Evolutionary conservation across 306 rosid species (phyloP).

Genomic region (Comarum palustre): DNA sequence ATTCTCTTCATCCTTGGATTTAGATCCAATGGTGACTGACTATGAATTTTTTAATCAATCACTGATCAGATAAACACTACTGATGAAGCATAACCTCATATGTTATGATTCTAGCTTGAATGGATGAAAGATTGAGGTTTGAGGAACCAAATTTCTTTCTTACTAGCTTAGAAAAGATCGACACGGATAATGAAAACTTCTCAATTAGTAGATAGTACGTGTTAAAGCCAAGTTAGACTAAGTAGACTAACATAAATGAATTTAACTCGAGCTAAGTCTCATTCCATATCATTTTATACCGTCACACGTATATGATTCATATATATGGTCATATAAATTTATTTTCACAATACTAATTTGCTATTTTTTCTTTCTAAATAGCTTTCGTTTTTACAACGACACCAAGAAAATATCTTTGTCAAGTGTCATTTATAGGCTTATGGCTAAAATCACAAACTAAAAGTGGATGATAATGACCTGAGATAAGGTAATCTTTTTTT

Average conservation of each 20-base stretch:
- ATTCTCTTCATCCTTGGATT: no score
- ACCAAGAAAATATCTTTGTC: not conserved
- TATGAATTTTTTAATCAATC: no score
- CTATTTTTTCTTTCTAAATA: not conserved
- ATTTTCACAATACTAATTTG: no score
- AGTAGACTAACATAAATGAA: no score
- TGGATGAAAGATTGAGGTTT: not conserved
- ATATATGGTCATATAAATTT: no score
- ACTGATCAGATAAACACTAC: no score
- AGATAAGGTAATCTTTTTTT: not conserved
- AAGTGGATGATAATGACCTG: conserved; percentile 20
- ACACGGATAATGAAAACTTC: not conserved
- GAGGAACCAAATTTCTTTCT: no score
- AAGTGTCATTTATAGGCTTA: not conserved
- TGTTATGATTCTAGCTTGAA: not conserved
- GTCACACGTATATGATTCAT: no score
- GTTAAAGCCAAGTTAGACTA: no score
- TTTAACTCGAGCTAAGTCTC: no score
- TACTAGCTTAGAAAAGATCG: not conserved
- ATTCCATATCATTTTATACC: no score
- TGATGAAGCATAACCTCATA: not conserved
- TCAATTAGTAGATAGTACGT: not conserved
- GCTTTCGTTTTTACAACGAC: not conserved
- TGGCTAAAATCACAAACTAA: not conserved
- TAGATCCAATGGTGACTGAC: no score